Conservation (phyloP, 2,329 filamentous ascomycete species). For the Fusarium humuli region DNA sequence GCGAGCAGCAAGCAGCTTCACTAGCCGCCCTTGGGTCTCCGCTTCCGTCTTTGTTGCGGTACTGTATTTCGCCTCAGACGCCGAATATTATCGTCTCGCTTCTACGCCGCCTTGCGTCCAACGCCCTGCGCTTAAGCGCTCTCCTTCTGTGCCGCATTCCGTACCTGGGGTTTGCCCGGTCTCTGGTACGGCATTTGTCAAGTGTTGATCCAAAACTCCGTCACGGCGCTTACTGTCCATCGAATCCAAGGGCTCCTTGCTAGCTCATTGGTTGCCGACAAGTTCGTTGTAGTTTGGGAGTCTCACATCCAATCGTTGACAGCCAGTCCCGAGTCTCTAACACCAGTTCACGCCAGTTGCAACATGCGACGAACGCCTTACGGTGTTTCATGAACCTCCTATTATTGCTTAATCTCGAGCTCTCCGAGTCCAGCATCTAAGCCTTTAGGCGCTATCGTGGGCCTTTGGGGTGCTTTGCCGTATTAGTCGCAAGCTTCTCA, state of each 20-base stretch:
- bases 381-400: slow-evolving; percentile 44
- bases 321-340: slow-evolving; percentile 26
- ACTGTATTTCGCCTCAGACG: slow-evolving; percentile 24
- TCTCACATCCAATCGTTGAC: slow-evolving; percentile 33
- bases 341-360: slow-evolving; percentile 39
- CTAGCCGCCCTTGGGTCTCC: slow-evolving; percentile 33
- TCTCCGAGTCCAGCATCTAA: slow-evolving; percentile 23
- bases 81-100: slow-evolving; percentile 23
- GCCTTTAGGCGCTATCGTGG: slow-evolving; percentile 45
- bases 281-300: slow-evolving; percentile 36
- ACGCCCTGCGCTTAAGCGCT: slow-evolving; percentile 37
- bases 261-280: slow-evolving; percentile 35
- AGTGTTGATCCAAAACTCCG: slow-evolving; percentile 22
- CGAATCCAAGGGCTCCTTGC: slow-evolving; percentile 18
- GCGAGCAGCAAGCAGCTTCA: slow-evolving; percentile 13
- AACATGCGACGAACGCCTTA: slow-evolving; percentile 42
- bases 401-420: slow-evolving; percentile 36
- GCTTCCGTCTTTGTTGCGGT: slow-evolving; percentile 15
- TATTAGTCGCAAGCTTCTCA: slow-evolving; percentile 26
- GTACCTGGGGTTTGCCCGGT: slow-evolving; percentile 24
- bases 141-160: slow-evolving; percentile 39
- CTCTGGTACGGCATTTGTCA: slow-evolving; percentile 36
- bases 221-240: slow-evolving; percentile 43
- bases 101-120: slow-evolving; percentile 15
- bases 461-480: slow-evolving; percentile 31